These are phyloP conservation scores for Cercophora newfieldiana DNA, from an alignment of 495 filamentous ascomycete genomes.

Conservation along the genomic window DNA sequence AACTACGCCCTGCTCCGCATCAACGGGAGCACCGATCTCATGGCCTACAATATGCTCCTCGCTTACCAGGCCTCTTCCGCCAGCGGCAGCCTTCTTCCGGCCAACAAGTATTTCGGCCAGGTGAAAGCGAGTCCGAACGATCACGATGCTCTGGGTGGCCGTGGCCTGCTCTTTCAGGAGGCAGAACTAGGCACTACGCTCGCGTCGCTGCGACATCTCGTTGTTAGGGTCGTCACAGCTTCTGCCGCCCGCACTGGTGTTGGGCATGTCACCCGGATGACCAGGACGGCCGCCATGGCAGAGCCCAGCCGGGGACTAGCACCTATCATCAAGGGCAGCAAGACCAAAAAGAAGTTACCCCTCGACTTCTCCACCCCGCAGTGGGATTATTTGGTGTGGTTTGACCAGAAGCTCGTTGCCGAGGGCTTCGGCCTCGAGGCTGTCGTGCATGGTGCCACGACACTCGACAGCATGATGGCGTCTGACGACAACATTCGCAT, in stretches of 20 bases:
- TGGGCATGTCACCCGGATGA: constrained; percentile 10
- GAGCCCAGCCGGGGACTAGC: background rate
- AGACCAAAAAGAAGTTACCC: too few species aligned
- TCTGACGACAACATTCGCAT: constrained; percentile 29
- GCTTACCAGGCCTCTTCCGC: constrained; percentile 26
- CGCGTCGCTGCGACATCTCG: constrained; percentile 32
- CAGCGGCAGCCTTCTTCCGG: constrained; percentile 23
- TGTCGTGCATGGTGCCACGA: background rate
- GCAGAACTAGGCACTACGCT: constrained; percentile 30
- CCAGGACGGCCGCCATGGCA: constrained; percentile 13
- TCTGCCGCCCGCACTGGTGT: constrained; percentile 35
- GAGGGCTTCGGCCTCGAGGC: constrained; percentile 33
- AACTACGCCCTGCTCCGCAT: constrained; percentile 43
- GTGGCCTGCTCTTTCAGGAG: constrained; percentile 31
- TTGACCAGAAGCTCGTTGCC: constrained; percentile 26
- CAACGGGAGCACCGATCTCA: constrained; percentile 31
- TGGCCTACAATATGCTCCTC: constrained; percentile 33
- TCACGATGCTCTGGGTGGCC: background rate
- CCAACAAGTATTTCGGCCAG: constrained; percentile 28
- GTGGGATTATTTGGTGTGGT: constrained; percentile 33
- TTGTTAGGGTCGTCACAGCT: constrained; percentile 35
- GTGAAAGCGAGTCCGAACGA: background rate
- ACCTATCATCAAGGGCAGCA: too few species aligned
- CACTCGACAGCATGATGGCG: constrained; percentile 3
- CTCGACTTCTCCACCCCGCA: constrained; percentile 26